Evolutionary conservation across 148 eudicot species (phyloP).

Genomic region (Rhododendron williamsianum): DNA sequence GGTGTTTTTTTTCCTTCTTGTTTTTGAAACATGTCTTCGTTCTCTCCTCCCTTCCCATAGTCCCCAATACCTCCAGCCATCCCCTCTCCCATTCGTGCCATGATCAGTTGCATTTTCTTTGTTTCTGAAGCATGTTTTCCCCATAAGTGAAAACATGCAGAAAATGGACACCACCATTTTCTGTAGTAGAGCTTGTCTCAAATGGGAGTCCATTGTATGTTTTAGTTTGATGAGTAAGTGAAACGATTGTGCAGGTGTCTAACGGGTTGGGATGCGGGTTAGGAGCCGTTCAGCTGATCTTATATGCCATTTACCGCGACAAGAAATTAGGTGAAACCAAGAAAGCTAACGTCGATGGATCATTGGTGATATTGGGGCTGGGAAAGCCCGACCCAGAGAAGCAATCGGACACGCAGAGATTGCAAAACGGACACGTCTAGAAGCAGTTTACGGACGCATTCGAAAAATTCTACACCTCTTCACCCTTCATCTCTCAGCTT

Average conservation of each 20-base stretch:
- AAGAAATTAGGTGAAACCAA: slow-evolving; percentile 20
- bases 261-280: slow-evolving; percentile 60
- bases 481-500: background rate
- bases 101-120: background rate
- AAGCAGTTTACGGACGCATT: background rate
- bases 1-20: background rate
- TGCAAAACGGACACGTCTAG: background rate
- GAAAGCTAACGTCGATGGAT: slow-evolving; percentile 23
- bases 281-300: slow-evolving; percentile 54
- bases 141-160: background rate
- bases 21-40: background rate
- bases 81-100: too few species aligned
- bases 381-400: background rate
- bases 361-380: slow-evolving; percentile 36
- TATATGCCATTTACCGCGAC: slow-evolving; percentile 52
- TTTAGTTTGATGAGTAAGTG: background rate
- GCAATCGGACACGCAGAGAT: background rate
- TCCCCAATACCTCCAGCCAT: background rate
- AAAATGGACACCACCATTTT: too few species aligned
- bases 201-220: too few species aligned
- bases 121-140: background rate
- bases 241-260: slow-evolving; percentile 21
- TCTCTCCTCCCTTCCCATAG: background rate
- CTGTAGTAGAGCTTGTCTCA: too few species aligned
- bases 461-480: background rate